These are phyloP conservation scores for Apiospora kogelbergensis DNA, from an alignment of 2,329 filamentous ascomycete species.

Conservation along the genomic window DNA sequence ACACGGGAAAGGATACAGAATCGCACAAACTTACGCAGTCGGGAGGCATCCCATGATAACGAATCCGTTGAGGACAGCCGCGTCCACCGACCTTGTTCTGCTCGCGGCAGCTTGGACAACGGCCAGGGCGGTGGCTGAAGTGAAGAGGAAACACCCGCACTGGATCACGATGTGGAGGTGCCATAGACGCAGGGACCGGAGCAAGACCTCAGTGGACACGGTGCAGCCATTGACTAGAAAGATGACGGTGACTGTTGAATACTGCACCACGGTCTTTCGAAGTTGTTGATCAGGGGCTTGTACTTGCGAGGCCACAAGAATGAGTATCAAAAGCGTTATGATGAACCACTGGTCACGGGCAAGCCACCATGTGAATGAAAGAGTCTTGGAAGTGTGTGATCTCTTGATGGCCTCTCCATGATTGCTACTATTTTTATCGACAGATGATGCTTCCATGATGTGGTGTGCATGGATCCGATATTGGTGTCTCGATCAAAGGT, in stretches of 20 bases:
- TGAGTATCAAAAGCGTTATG: background rate
- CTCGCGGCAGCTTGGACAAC: background rate
- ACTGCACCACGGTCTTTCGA: background rate
- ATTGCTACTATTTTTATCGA: background rate
- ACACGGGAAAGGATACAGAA: no score
- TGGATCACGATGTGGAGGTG: background rate
- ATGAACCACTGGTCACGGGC: background rate
- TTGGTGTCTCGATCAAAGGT: no score
- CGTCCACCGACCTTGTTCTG: background rate
- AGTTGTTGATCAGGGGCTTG: background rate
- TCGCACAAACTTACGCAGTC: background rate
- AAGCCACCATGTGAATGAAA: background rate
- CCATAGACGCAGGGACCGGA: background rate
- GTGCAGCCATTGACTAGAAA: background rate
- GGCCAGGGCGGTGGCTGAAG: background rate
- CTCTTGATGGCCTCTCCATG: background rate
- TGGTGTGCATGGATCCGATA: background rate
- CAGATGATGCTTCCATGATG: background rate
- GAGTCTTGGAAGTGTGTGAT: background rate
- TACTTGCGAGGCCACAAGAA: background rate
- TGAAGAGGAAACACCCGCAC: background rate
- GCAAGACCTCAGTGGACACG: background rate
- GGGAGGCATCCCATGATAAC: background rate
- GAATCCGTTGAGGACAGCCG: background rate
- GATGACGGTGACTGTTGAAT: background rate